Percentiles rank a stretch among this genome's conserved stretches.
phyloP scores from a whole-genome alignment of 1,284 basidiomycete species.

The Salmacisia buchloeana region DNA sequence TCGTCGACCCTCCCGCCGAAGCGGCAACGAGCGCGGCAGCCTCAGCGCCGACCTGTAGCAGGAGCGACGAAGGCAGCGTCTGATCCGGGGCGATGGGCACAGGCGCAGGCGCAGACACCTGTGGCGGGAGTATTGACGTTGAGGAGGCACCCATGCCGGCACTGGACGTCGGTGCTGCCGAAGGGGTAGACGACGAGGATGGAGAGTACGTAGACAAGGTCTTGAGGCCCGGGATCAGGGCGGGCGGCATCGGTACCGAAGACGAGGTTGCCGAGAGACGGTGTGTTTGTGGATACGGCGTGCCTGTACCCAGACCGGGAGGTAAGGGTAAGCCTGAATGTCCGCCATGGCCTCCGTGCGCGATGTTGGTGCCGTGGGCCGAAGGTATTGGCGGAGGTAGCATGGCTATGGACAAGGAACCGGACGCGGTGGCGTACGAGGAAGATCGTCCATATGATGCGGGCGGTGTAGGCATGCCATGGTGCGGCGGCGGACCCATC shows the following conservation, averaged over 20 bases:
- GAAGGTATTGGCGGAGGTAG: not conserved
- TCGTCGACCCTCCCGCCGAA: not conserved
- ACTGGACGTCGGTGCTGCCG: too few species aligned
- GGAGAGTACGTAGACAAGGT: not conserved
- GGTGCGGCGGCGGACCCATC: too few species aligned
- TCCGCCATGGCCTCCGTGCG: too few species aligned
- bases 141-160: not conserved
- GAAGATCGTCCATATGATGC: not conserved
- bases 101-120: slow-evolving; percentile 13
- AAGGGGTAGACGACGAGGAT: too few species aligned
- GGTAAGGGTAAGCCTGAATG: too few species aligned
- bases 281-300: not conserved
- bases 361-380: not conserved
- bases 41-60: slow-evolving; percentile 15
- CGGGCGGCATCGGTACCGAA: not conserved
- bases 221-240: not conserved
- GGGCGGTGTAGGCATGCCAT: not conserved
- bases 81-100: slow-evolving; percentile 16
- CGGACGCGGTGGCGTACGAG: not conserved
- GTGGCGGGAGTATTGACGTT: not conserved
- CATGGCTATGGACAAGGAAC: not conserved
- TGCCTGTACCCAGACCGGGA: not conserved
- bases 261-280: not conserved
- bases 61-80: slow-evolving; percentile 7
- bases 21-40: slow-evolving; percentile 4